Base-by-base conservation (phyloP, 345 rosid species). In the Gossypium bickii region DNA sequence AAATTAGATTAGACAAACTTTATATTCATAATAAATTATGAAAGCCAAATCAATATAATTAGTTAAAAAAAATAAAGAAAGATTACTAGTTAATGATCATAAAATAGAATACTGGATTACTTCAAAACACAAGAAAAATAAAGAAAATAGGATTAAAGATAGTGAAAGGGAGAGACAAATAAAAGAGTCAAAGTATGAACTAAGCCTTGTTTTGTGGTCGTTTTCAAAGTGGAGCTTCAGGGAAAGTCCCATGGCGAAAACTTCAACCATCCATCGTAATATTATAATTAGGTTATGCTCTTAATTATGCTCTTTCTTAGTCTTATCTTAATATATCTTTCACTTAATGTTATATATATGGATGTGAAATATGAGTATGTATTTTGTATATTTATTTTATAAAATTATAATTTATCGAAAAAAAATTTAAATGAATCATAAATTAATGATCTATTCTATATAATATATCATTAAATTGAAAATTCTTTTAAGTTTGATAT, bases 171-270 rank as follows among this genome's bases (percentile, higher is more conserved):
- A 66, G 70, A 44, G 70, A 44, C 52, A 43, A 0, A 60, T 3
- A 0, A 0, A 25, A 16, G 9, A 45, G 71, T 47, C 71, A 13
- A 47, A 20, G 34, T 22, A 12, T 45, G 55, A 15, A 18, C 69
- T 51, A 73, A 72, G 67, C 61, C 53, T 69, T 47, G 48, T 45
- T 64, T 69, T 53, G 27, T 15, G 41, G 82, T 77, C 77, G 56
- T 73, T 81, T 70, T 80, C 85, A 76, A 12, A 17, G 58, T 58
- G 70, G 44, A 75, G 78, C 41, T 72, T 74, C 69, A 9, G 1
- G 58, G 76, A 76, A 78, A 61, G 62, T 55, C 47, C 56, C 17
- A 2, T 29, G 34, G 41, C 60, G 64, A 78, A 67, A 9, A 67
- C 61, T 73, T 80, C 49, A 73, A 80, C 41, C 17, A 22, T 8